A percentile compares a stretch with the other conserved stretches of the same genome.
These are phyloP conservation scores for Sechiopsis laciniata DNA, from an alignment of 306 rosid species.

Conservation along the genomic window DNA sequence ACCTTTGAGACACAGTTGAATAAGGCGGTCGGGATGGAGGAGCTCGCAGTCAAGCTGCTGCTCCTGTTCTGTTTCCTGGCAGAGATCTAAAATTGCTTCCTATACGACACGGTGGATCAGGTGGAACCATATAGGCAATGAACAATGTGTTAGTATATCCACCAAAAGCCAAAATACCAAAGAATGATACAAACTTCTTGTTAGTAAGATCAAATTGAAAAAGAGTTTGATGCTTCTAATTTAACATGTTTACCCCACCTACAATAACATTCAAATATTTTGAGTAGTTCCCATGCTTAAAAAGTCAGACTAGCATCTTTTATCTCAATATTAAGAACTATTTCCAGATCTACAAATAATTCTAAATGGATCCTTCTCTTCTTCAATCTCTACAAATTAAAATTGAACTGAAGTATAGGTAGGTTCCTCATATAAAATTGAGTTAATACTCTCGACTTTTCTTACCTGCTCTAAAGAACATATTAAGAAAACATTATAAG, in stretches of 20 bases:
- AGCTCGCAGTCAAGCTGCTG: constrained; percentile 47
- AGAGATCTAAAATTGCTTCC: constrained; percentile 60
- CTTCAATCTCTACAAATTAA: not conserved
- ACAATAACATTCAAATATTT: constrained; percentile 2
- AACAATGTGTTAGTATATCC: not conserved
- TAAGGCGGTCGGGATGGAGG: constrained; percentile 72
- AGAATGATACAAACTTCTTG: not conserved
- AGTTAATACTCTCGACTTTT: not conserved
- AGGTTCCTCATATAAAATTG: not conserved
- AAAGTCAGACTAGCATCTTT: not conserved
- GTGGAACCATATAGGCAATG: not conserved
- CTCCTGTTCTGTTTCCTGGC: constrained; percentile 38
- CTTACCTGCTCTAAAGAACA: not conserved
- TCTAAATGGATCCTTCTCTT: not conserved
- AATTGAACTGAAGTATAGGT: not conserved
- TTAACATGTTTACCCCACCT: not conserved
- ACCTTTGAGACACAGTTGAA: constrained; percentile 62
- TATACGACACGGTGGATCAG: constrained; percentile 35
- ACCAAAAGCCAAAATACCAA: not conserved
- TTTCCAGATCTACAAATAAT: constrained; percentile 5
- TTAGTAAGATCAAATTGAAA: not conserved
- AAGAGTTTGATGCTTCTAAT: not conserved
- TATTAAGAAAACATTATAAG: not conserved
- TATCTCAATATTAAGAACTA: not conserved
- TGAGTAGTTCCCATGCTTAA: not conserved